Evolutionary conservation across 73 alveolate species (phyloP).

Genomic region (Tetrahymena borealis): DNA sequence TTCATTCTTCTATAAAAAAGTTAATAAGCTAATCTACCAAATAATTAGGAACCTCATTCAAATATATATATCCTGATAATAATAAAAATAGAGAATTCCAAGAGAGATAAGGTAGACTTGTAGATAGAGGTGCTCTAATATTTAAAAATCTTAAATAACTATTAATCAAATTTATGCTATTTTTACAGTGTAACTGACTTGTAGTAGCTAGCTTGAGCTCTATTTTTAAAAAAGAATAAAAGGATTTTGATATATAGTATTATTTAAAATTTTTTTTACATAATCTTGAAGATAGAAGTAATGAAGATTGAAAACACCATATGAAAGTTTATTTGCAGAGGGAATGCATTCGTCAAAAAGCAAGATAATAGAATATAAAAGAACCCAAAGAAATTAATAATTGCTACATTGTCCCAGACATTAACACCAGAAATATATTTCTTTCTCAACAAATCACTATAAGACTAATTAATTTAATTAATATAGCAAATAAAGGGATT

Average conservation of each 20-base stretch:
- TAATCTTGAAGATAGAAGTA: background rate
- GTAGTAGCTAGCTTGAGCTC: background rate
- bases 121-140: background rate
- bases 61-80: background rate
- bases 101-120: background rate
- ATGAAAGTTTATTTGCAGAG: background rate
- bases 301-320: background rate
- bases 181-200: background rate
- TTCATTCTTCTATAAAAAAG: background rate
- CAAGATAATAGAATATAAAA: background rate
- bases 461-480: background rate
- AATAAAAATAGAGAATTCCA: background rate
- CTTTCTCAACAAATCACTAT: background rate
- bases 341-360: background rate
- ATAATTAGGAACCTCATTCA: background rate
- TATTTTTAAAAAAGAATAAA: background rate
- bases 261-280: background rate
- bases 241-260: background rate
- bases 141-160: background rate
- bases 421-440: background rate
- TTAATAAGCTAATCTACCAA: background rate
- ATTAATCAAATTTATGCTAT: background rate
- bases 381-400: background rate
- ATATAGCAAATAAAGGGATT: background rate
- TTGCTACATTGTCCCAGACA: background rate